Evolutionary conservation across 1,139 yeast species (phyloP).

Genomic region (Kodamaea ohmeri): DNA sequence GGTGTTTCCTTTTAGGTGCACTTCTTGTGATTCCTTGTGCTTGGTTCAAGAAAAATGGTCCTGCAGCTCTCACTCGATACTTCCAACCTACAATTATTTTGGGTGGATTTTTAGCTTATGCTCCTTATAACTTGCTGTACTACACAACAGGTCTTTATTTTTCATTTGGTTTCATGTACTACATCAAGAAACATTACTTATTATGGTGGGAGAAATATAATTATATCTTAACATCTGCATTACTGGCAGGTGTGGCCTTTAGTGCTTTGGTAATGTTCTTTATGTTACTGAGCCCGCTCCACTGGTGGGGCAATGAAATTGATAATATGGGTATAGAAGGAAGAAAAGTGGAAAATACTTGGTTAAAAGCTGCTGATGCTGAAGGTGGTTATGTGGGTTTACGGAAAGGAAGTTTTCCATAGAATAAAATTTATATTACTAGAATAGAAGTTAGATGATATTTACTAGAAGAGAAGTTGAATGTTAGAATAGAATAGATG

Average conservation of each 20-base stretch:
- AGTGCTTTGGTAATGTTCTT: constrained; percentile 54
- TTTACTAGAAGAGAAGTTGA: background rate
- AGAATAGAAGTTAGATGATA: background rate
- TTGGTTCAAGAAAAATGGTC: constrained; percentile 34
- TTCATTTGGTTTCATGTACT: constrained; percentile 51
- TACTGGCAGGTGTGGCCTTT: constrained; percentile 60
- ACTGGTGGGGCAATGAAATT: constrained; percentile 64
- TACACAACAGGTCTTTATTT: constrained; percentile 50
- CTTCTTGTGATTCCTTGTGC: constrained; percentile 43
- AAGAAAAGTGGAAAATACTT: constrained; percentile 22
- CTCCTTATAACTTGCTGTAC: constrained; percentile 58
- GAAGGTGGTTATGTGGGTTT: constrained; percentile 47
- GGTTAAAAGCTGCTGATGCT: constrained; percentile 35
- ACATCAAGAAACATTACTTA: constrained; percentile 45
- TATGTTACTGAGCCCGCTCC: constrained; percentile 41
- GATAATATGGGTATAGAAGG: constrained; percentile 46
- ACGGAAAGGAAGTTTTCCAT: constrained; percentile 39
- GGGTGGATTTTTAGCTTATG: constrained; percentile 45
- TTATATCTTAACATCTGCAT: constrained; percentile 53
- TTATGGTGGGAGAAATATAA: constrained; percentile 67
- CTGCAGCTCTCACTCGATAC: constrained; percentile 28
- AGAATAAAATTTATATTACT: constrained; percentile 1
- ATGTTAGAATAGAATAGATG: background rate
- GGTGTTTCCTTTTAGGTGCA: constrained; percentile 55
- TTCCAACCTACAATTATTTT: constrained; percentile 50